Evolutionary conservation across 2,329 filamentous ascomycete species (phyloP).

Genomic region (Acarospora socialis): DNA sequence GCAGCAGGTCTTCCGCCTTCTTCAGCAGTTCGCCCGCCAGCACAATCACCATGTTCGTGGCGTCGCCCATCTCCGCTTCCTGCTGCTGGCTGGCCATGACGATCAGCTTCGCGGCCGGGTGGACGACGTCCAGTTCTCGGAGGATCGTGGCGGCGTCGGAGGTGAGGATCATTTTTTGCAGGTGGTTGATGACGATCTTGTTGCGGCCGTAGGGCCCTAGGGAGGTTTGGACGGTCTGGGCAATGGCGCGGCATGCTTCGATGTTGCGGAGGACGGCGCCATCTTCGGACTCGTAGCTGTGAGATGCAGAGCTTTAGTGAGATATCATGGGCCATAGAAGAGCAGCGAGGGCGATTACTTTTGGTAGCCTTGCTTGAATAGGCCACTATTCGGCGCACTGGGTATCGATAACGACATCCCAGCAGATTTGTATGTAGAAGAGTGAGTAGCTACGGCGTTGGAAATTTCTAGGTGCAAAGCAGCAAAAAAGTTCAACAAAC

Average conservation of each 20-base stretch:
- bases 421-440: slow-evolving; percentile 1
- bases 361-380: slow-evolving; percentile 95
- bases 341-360: slow-evolving; percentile 46
- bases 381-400: slow-evolving; percentile 76
- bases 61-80: slow-evolving; percentile 97
- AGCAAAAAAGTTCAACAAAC: no score
- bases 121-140: slow-evolving; percentile 92
- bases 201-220: slow-evolving; percentile 95
- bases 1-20: slow-evolving; percentile 91
- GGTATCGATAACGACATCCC: slow-evolving; percentile 94
- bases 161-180: slow-evolving; percentile 98
- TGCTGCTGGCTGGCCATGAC: slow-evolving; percentile 99
- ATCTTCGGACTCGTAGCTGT: slow-evolving; percentile 96
- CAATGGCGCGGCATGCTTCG: slow-evolving; percentile 91
- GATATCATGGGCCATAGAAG: slow-evolving; percentile 8
- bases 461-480: no score
- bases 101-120: slow-evolving; percentile 90
- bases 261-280: slow-evolving; percentile 97
- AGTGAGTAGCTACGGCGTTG: no score
- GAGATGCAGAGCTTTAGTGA: slow-evolving; percentile 14
- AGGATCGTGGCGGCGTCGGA: slow-evolving; percentile 96
- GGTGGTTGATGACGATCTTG: slow-evolving; percentile 99
- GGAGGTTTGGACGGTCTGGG: slow-evolving; percentile 91
- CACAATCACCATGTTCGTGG: slow-evolving; percentile 92
- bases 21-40: slow-evolving; percentile 87